A percentile compares a stretch with the other conserved stretches of the same genome.
Evolutionary conservation across 768 basidiomycete genomes (phyloP).

Genomic region (Podaxis mareebaensis): DNA sequence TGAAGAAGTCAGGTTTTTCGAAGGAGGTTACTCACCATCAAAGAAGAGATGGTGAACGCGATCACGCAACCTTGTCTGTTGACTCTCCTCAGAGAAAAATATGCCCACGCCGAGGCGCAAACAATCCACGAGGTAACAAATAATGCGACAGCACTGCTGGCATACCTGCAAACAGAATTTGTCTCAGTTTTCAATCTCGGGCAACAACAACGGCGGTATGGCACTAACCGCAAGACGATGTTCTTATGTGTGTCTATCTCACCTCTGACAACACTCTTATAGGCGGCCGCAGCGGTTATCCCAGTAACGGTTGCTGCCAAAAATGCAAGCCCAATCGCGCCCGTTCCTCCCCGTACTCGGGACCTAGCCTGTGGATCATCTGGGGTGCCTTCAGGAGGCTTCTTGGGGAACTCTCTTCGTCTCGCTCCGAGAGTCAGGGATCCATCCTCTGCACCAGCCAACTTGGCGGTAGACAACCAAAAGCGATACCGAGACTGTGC

Average conservation of each 20-base stretch:
- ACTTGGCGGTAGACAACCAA: conserved; percentile 31
- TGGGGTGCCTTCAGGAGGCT: conserved; percentile 27
- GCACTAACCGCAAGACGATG: conserved; percentile 23
- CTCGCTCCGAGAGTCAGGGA: conserved; percentile 33
- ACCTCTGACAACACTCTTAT: conserved; percentile 21
- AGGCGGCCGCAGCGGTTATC: conserved; percentile 28
- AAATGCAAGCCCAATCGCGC: conserved; percentile 27
- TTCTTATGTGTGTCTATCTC: conserved; percentile 22
- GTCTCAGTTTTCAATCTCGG: neutral
- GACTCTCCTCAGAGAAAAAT: conserved; percentile 3
- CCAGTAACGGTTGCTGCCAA: conserved; percentile 32
- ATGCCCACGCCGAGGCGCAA: conserved; percentile 11
- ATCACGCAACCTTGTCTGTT: conserved; percentile 22
- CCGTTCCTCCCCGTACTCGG: conserved; percentile 30
- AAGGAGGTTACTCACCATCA: conserved; percentile 32
- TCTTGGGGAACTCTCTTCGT: conserved; percentile 29
- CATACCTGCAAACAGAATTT: conserved; percentile 19
- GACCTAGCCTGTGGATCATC: conserved; percentile 32
- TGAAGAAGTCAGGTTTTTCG: neutral
- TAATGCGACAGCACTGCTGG: conserved; percentile 20
- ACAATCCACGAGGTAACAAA: conserved; percentile 15
- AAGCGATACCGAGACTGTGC: conserved; percentile 10
- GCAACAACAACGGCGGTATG: neutral
- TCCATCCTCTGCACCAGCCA: conserved; percentile 25
- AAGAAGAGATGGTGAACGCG: conserved; percentile 23